Base-by-base conservation (phyloP, 1,139 yeast genomes). In the Pichia sp. region DNA sequence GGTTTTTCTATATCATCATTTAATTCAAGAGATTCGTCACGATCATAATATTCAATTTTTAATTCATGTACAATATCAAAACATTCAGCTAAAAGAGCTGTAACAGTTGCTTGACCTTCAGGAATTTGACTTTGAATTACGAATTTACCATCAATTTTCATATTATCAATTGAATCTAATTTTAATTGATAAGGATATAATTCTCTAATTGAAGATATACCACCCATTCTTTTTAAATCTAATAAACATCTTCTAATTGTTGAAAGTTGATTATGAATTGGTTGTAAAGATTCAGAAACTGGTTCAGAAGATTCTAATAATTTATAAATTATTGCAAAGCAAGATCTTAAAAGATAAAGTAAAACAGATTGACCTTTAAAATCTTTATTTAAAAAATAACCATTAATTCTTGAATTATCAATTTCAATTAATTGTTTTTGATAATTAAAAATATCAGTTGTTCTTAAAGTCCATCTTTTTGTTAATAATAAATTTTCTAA, bases 391-490 rank as follows among this genome's bases (percentile, higher is more conserved):
- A 79, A 68, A 54, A 80, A 81, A 52, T 73, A 72, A 11, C 84
- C 84, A 48, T 74, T 69, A 7, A 81, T 72, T 58, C 96, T 72
- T 54, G 77, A 65, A 47, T 78, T 83, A 62, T 90, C 96, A 54
- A 90, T 81, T 50, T 75, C 76, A 59, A 81, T 82, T 55, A 90
- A 71, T 54, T 74, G 74, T 60, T 83, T 79, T 66, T 89, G 95
- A 64, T 86, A 90, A 47, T 76, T 75, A 68, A 86, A 92, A 57
- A 92, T 73, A 67, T 92, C 98, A 0, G 97, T 92, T 62, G 89
- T 96, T 62, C 98, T 79, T 67, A 92, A 73, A 2, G 97, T 90
- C 98, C 98, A 92, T 65, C 97, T 79, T 68, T 96, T 82, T 3
- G 98, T 92, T 35, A 92, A 79, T 56, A 89, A 73, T 56, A 92